phyloP scores from a whole-genome alignment of 257 asterid species.

The Lithospermum erythrorhizon region DNA sequence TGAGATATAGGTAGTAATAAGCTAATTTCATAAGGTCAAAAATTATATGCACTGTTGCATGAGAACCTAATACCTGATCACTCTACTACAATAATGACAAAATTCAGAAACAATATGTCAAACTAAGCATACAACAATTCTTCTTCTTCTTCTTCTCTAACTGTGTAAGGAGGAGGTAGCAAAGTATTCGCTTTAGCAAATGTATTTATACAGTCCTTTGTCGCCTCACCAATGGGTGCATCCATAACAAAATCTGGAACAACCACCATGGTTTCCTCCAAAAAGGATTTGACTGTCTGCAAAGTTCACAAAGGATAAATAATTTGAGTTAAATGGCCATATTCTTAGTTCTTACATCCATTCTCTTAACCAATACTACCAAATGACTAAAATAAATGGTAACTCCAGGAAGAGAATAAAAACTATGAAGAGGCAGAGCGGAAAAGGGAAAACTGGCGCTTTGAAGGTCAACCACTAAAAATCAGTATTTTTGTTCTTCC shows the following conservation, averaged over 20 bases:
- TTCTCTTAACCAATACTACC: no score
- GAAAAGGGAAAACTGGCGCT: no score
- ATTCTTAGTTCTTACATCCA: background rate
- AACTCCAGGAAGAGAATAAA: no score
- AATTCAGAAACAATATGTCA: background rate
- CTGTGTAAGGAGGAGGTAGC: background rate
- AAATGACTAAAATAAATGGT: no score
- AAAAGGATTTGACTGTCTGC: constrained; percentile 3
- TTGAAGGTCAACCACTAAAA: no score
- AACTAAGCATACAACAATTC: background rate
- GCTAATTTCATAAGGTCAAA: background rate
- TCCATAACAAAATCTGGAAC: constrained; percentile 74
- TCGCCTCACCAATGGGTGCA: constrained; percentile 37
- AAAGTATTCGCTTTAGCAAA: constrained; percentile 18
- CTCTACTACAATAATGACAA: background rate
- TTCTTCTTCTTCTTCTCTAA: background rate
- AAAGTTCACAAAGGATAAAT: background rate
- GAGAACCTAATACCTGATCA: background rate
- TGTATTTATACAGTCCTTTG: constrained; percentile 26
- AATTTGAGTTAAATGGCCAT: background rate
- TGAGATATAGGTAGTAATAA: background rate
- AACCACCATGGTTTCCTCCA: constrained; percentile 59
- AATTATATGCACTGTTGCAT: background rate
- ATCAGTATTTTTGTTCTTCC: no score
- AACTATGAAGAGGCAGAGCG: no score